These are phyloP conservation scores for Coemansia pectinata DNA, from an alignment of 192 early-diverging fungal species.

Conservation along the genomic window DNA sequence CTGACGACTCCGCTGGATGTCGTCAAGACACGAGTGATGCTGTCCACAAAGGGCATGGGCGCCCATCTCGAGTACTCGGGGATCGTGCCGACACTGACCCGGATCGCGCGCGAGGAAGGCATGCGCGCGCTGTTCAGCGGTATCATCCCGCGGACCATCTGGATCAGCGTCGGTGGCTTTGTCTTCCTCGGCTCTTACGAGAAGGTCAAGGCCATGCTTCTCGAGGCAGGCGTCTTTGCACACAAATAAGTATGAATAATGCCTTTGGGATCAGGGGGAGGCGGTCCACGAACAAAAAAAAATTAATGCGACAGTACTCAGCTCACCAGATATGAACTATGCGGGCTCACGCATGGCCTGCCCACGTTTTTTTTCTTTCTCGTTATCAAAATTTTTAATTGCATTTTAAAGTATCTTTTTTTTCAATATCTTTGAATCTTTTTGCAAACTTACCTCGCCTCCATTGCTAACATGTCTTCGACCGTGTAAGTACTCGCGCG, in stretches of 20 bases:
- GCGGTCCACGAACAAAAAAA: no score
- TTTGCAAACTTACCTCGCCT: not conserved
- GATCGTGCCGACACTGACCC: conserved; percentile 67
- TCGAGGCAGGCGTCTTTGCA: conserved; percentile 29
- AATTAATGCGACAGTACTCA: not conserved
- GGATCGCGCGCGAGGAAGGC: conserved; percentile 81
- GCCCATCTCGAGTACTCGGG: conserved; percentile 63
- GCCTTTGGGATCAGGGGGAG: conserved; percentile 13
- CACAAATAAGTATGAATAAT: not conserved
- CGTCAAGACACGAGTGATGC: conserved; percentile 94
- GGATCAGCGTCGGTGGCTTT: conserved; percentile 94
- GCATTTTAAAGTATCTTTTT: not conserved
- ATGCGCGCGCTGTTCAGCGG: conserved; percentile 78
- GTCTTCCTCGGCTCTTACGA: conserved; percentile 98
- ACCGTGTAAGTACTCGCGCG: conserved; percentile 15
- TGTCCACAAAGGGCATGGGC: conserved; percentile 61
- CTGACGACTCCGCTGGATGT: conserved; percentile 96
- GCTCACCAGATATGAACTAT: not conserved
- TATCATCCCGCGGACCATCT: conserved; percentile 88
- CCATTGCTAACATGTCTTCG: conserved; percentile 11
- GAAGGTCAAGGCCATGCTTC: conserved; percentile 58
- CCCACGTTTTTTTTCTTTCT: not conserved
- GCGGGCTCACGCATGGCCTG: not conserved
- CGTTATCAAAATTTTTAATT: not conserved
- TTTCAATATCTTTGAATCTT: not conserved